phyloP scores from a whole-genome alignment of 2,329 filamentous ascomycete genomes.

The Arthrinium phaeospermum region DNA sequence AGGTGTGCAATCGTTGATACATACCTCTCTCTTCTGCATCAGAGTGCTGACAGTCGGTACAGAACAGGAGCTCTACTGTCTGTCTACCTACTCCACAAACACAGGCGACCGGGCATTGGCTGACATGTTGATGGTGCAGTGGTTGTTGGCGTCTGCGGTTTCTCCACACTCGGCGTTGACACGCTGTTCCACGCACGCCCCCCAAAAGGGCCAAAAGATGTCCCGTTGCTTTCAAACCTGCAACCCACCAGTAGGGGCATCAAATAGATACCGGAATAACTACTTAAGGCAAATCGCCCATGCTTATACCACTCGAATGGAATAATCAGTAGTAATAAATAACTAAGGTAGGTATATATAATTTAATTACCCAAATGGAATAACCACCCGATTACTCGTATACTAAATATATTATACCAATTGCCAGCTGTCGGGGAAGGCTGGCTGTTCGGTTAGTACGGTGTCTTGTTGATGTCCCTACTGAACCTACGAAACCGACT shows the following conservation, averaged over 20 bases:
- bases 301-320: too few relatives aligned
- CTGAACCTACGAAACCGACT: conserved; percentile 10
- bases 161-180: conserved; percentile 13
- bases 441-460: too few relatives aligned
- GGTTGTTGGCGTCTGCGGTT: neutral
- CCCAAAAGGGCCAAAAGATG: conserved; percentile 4
- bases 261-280: too few relatives aligned
- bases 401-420: too few relatives aligned
- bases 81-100: neutral
- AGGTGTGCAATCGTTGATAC: neutral
- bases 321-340: too few relatives aligned
- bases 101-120: neutral
- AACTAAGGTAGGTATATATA: too few relatives aligned
- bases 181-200: conserved; percentile 15
- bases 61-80: neutral
- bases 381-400: too few relatives aligned
- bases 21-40: neutral
- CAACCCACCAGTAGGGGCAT: too few relatives aligned
- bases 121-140: neutral
- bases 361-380: too few relatives aligned
- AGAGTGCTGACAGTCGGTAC: neutral
- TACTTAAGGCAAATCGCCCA: too few relatives aligned
- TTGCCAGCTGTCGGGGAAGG: too few relatives aligned
- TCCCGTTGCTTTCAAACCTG: conserved; percentile 1
- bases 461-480: too few relatives aligned